These are phyloP conservation scores for Rhizoclosmatium globosum DNA, from an alignment of 192 early-diverging fungal species.

Conservation along the genomic window DNA sequence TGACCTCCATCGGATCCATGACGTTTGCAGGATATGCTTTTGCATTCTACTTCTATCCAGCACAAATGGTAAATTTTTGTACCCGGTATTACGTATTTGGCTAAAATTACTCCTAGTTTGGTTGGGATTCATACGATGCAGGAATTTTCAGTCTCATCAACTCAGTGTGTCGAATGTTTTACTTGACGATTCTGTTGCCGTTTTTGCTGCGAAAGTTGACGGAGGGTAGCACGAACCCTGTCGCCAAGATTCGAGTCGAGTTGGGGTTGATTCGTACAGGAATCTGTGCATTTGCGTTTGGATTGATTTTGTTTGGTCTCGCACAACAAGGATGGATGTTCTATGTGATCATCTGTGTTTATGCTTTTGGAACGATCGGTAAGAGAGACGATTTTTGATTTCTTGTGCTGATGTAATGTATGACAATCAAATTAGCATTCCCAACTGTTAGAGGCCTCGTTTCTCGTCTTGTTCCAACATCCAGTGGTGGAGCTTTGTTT, in stretches of 20 bases:
- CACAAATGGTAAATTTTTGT: constrained; percentile 37
- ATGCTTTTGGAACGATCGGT: constrained; percentile 21
- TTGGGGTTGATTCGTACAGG: constrained; percentile 33
- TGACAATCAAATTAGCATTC: constrained; percentile 42
- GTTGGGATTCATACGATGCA: constrained; percentile 17
- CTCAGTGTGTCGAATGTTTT: constrained; percentile 40
- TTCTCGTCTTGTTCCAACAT: constrained; percentile 36
- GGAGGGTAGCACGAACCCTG: neutral
- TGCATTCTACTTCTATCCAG: constrained; percentile 52
- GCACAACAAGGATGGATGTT: constrained; percentile 44
- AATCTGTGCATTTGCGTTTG: constrained; percentile 29
- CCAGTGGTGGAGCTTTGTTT: constrained; percentile 43
- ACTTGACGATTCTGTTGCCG: constrained; percentile 44
- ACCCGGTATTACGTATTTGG: constrained; percentile 37
- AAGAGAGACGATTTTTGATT: neutral
- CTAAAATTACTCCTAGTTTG: neutral
- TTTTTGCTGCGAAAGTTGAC: constrained; percentile 12
- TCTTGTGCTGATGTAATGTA: constrained; percentile 3
- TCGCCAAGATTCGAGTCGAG: constrained; percentile 30
- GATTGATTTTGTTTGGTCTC: constrained; percentile 31
- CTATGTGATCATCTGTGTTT: constrained; percentile 19
- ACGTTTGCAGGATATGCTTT: constrained; percentile 24
- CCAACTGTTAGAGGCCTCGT: constrained; percentile 49
- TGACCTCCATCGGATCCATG: constrained; percentile 31
- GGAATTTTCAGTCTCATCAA: constrained; percentile 45